A percentile compares a stretch with the other conserved stretches of the same genome.
Evolutionary conservation across 2,329 filamentous ascomycete genomes (phyloP).

Genomic region (Immersiporthe knoxdaviesiana): DNA sequence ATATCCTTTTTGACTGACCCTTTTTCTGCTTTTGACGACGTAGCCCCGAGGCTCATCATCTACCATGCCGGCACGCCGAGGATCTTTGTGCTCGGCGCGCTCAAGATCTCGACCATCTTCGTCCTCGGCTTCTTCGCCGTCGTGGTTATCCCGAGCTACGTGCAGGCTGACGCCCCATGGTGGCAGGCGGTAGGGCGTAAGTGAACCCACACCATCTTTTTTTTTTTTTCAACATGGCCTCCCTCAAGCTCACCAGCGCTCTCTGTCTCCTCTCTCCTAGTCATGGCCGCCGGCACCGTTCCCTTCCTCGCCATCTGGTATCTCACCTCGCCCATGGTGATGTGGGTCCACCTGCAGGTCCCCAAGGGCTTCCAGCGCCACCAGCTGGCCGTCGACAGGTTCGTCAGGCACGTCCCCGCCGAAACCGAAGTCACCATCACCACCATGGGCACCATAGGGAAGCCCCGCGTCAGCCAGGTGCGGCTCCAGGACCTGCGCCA

Average conservation of each 20-base stretch:
- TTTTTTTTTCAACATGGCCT: background rate
- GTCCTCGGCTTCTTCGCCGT: conserved; percentile 68
- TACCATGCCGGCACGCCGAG: conserved; percentile 74
- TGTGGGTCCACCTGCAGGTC: conserved; percentile 70
- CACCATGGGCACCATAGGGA: conserved; percentile 59
- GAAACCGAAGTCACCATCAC: conserved; percentile 53
- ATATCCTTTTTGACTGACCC: background rate
- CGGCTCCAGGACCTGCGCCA: conserved; percentile 41
- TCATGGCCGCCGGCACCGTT: conserved; percentile 61
- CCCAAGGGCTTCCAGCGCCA: conserved; percentile 68
- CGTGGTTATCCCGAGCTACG: conserved; percentile 64
- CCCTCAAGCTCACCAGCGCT: background rate
- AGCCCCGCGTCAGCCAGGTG: conserved; percentile 49
- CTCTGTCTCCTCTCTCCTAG: conserved; percentile 40
- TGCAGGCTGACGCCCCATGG: conserved; percentile 45
- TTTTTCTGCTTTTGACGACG: background rate
- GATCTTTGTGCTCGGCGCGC: conserved; percentile 68
- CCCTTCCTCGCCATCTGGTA: conserved; percentile 69
- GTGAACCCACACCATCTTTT: conserved; percentile 31
- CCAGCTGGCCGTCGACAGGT: conserved; percentile 57
- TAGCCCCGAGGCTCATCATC: conserved; percentile 57
- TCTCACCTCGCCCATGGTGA: conserved; percentile 71
- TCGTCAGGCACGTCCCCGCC: conserved; percentile 51
- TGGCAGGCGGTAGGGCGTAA: conserved; percentile 43
- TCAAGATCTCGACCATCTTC: conserved; percentile 74